Evolutionary conservation across 164 flowering plant genomes (phyloP).

Genomic region (Aristolochia fimbriata): DNA sequence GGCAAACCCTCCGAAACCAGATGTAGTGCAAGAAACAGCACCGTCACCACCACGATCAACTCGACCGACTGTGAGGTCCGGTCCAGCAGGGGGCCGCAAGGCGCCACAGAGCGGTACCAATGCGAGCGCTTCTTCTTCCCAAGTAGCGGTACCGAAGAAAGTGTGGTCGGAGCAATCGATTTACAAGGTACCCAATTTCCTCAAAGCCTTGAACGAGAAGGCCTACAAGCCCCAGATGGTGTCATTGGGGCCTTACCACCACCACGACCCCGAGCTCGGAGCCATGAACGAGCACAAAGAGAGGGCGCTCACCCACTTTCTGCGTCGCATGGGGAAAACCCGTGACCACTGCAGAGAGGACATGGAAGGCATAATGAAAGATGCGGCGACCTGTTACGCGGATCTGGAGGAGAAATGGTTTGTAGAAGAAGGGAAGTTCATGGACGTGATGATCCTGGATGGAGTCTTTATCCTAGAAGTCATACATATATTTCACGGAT

Average conservation of each 20-base stretch:
- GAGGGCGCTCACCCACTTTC: constrained; percentile 7
- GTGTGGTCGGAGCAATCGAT: constrained; percentile 5
- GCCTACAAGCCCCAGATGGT: constrained; percentile 19
- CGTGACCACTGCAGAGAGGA: not conserved
- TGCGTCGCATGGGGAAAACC: not conserved
- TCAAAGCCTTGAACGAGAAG: not conserved
- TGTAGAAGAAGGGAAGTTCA: not conserved
- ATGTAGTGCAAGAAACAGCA: too few relatives aligned
- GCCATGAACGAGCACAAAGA: constrained; percentile 13
- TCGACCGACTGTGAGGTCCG: too few relatives aligned
- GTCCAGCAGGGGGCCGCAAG: too few relatives aligned
- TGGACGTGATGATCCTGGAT: constrained; percentile 6
- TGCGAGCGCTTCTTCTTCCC: too few relatives aligned
- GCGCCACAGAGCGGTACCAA: too few relatives aligned
- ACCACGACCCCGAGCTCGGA: not conserved
- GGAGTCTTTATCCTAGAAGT: constrained; percentile 10
- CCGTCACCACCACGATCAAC: too few relatives aligned
- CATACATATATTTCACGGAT: not conserved
- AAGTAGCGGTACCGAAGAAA: too few relatives aligned
- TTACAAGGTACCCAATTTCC: constrained; percentile 5
- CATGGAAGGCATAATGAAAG: constrained; percentile 1
- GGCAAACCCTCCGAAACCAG: not conserved
- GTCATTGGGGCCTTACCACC: constrained; percentile 16
- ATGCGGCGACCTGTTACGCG: constrained; percentile 1
- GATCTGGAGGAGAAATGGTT: not conserved